phyloP scores from a whole-genome alignment of 768 basidiomycete species.

The Lactarius trivialis region DNA sequence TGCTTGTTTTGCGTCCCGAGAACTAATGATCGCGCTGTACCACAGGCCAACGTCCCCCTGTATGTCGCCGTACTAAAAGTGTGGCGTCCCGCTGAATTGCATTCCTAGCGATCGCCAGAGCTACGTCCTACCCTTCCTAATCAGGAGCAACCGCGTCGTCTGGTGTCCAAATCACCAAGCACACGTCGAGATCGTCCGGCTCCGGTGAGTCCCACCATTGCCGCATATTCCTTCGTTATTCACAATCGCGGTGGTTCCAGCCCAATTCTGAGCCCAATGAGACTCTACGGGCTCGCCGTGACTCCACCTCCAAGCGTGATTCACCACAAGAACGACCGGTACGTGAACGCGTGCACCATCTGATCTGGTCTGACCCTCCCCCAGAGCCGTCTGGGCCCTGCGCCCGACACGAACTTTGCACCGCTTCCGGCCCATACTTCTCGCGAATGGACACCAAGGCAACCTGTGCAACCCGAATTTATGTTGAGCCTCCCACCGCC shows the following conservation, averaged over 20 bases:
- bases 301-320: background rate
- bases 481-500: conserved; percentile 14
- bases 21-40: background rate
- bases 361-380: background rate
- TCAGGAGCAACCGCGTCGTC: conserved; percentile 7
- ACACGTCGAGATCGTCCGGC: conserved; percentile 8
- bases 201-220: background rate
- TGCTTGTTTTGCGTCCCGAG: background rate
- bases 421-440: background rate
- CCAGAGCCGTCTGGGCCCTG: conserved; percentile 7
- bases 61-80: background rate
- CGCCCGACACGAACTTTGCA: background rate
- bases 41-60: conserved; percentile 2
- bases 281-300: background rate
- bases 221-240: background rate
- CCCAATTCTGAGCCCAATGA: background rate
- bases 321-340: conserved; percentile 7
- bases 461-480: conserved; percentile 1
- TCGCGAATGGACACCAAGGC: conserved; percentile 15
- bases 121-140: background rate
- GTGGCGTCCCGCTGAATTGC: background rate
- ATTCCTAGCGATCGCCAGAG: conserved; percentile 12
- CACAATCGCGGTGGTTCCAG: background rate
- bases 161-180: background rate
- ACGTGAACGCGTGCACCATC: background rate